Conservation (phyloP, 1,139 yeast species). For the Geotrichum klebahnii region DNA sequence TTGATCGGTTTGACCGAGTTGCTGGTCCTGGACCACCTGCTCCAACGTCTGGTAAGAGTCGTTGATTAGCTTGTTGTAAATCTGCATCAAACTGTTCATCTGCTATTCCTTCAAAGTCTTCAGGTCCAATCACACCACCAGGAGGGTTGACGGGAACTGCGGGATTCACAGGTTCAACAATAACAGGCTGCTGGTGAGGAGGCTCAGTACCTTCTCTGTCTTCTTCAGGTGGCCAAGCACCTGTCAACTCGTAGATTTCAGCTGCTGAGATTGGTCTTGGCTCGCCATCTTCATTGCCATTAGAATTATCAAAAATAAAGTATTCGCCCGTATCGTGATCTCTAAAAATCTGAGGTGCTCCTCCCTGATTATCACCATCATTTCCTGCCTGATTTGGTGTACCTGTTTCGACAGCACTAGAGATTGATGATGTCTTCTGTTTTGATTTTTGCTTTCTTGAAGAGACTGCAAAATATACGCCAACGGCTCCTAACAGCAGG, state of each 20-base stretch:
- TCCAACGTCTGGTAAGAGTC: background rate
- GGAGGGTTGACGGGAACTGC: background rate
- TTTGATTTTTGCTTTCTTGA: no score
- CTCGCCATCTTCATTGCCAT: background rate
- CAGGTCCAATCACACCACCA: conserved; percentile 18
- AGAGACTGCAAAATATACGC: no score
- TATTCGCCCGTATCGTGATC: conserved; percentile 1
- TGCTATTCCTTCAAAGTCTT: conserved; percentile 19
- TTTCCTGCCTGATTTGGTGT: no score
- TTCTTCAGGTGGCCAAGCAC: background rate
- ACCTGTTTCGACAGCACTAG: no score
- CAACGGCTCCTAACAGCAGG: no score
- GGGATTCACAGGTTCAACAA: background rate
- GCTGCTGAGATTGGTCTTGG: background rate
- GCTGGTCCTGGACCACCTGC: background rate
- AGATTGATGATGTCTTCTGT: no score
- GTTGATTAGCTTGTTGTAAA: conserved; percentile 13
- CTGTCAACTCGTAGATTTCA: background rate
- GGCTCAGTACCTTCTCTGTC: no score
- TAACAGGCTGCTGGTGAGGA: no score
- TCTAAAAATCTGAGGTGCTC: background rate
- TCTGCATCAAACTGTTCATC: conserved; percentile 13
- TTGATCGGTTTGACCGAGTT: background rate
- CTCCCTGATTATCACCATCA: no score
- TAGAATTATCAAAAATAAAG: background rate